A percentile compares a stretch with the other conserved stretches of the same genome.
phyloP scores from a whole-genome alignment of 2,329 filamentous ascomycete species.

The Colletotrichum melonis region DNA sequence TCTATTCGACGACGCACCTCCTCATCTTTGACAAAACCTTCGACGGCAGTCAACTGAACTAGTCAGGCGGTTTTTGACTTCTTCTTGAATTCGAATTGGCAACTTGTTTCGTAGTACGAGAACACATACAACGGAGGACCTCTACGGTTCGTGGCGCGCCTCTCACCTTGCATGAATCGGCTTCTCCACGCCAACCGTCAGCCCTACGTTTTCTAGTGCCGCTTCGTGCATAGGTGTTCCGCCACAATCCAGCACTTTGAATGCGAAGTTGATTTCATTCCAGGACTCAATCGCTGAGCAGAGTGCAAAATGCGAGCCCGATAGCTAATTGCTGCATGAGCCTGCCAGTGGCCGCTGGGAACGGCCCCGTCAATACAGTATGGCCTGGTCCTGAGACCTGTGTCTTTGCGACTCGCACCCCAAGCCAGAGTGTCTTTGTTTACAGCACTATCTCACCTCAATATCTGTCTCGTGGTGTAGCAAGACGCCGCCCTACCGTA shows the following conservation, averaged over 20 bases:
- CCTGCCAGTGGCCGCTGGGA: neutral
- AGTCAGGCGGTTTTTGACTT: neutral
- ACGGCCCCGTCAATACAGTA: neutral
- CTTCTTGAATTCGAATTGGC: neutral
- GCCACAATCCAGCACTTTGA: neutral
- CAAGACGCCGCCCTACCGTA: slow-evolving; percentile 5
- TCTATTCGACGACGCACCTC: neutral
- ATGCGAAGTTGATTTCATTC: neutral
- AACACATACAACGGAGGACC: neutral
- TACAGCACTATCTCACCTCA: neutral
- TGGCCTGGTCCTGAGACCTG: neutral
- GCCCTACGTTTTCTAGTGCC: slow-evolving; percentile 11
- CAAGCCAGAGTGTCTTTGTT: neutral
- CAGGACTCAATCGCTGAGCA: neutral
- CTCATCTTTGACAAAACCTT: neutral
- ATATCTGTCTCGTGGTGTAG: neutral
- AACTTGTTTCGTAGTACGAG: neutral
- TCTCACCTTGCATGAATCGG: neutral
- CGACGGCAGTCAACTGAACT: neutral
- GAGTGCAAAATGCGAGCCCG: neutral
- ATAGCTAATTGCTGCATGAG: neutral
- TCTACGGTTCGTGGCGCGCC: neutral
- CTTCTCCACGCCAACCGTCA: neutral
- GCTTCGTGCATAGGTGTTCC: neutral
- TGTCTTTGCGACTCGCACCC: neutral